phyloP scores from a whole-genome alignment of 768 basidiomycete species.

The Ramaria rubella region DNA sequence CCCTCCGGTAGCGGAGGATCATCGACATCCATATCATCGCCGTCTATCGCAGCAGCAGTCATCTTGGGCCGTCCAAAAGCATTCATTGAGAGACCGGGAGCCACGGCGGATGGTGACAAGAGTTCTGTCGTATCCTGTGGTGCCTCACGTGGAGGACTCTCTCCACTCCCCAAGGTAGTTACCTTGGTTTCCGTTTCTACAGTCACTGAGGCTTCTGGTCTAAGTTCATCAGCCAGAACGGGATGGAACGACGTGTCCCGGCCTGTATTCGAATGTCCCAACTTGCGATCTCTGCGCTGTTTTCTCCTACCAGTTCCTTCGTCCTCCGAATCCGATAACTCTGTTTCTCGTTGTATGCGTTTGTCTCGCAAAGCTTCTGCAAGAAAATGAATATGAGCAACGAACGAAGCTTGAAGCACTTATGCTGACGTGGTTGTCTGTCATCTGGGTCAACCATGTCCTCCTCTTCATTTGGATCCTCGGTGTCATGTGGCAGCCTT shows the following conservation, averaged over 20 bases:
- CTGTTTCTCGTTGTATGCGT: constrained; percentile 75
- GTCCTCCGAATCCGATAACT: constrained; percentile 96
- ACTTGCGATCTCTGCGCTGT: constrained; percentile 32
- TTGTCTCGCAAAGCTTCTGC: constrained; percentile 68
- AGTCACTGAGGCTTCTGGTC: background rate
- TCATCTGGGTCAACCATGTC: constrained; percentile 73
- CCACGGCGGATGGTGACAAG: constrained; percentile 4
- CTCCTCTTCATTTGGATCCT: constrained; percentile 77
- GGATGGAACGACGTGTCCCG: background rate
- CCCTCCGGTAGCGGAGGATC: background rate
- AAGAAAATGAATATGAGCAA: background rate
- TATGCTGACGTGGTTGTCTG: constrained; percentile 52
- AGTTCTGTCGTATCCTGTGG: background rate
- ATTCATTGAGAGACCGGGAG: constrained; percentile 10
- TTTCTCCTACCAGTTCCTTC: constrained; percentile 86
- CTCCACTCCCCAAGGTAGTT: background rate
- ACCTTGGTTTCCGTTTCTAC: background rate
- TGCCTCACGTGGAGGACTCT: background rate
- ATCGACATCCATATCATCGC: constrained; percentile 8
- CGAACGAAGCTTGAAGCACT: background rate
- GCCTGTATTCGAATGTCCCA: background rate
- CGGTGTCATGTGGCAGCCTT: constrained; percentile 75
- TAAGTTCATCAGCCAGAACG: background rate
- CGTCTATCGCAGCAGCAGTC: constrained; percentile 2
- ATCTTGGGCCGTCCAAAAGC: constrained; percentile 11